Base-by-base conservation (phyloP, 164 flowering plant genomes). In the Annona squamosa region DNA sequence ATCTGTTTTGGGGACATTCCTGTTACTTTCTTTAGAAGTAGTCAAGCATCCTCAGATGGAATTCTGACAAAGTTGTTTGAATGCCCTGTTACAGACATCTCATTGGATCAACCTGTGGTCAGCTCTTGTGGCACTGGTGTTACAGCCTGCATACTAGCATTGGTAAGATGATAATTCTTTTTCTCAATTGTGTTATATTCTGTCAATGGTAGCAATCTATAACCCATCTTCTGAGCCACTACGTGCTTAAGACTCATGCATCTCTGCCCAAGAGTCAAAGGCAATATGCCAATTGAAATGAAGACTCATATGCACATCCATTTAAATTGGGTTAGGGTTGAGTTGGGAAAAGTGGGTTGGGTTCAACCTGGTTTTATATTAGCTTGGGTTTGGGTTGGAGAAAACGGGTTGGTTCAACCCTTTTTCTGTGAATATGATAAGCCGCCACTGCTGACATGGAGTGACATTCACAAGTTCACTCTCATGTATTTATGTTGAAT, bases 51-150 rank as follows among this genome's bases (percentile, higher is more conserved):
- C 0, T 52, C 13, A 16, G 13, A 52, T 52, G 59, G 13, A 57
- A 45, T 9, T 59, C 41, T 62, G 19, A 66, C 45, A 37, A 70
- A 57, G 57, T 41, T 16, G 3, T 3, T 41, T 73, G 37, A 52
- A 37, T 62, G 47, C 12, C 63, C 17, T 79, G 17, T 67, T 80
- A 72, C 85, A 96, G 99, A 95, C 72, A 82, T 96, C 78, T 82
- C 91, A 57, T 73, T 92, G 85, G 98, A 90, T 64, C 73, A 71
- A 5, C 97, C 95, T 18, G 75, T 93, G 47, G 82, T 91, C 44
- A 78, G 93, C 63, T 92, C 99, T 46, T 96, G 99, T 74, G 98
- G 98, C 45, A 96, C 97, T 66, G 98, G 99, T 46, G 95, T 93
- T 4, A 96, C 99, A 59, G 98, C 99, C 48, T 93, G 98, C 78